Evolutionary conservation across 352 stramenopile species (phyloP), one percentile per base, ranked within the genome.

Genomic region (Albugo candida): DNA sequence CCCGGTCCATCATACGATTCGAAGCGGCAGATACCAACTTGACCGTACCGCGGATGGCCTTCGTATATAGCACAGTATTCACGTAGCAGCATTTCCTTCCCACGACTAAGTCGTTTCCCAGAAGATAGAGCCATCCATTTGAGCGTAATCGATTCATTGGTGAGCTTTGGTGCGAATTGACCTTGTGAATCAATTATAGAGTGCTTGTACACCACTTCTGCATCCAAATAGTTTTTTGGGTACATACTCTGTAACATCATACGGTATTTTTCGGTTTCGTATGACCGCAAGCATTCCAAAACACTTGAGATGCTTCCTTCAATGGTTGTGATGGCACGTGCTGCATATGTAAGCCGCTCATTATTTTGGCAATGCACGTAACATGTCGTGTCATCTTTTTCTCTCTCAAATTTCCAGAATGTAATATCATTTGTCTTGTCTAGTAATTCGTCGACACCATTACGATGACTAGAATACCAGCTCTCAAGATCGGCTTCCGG

Each of bases 331-430:
- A 87, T 73, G 0, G 70, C 65, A 38, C 78, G 75, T 21, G 88
- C 64, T 46, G 63, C 81, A 53, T 78, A 85, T 19, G 65, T 76
- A 10, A 75, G 60, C 13, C 80, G 76, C 48, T 85, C 71, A 47
- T 72, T 86, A 61, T 87, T 92, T 51, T 87, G 84, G 58, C 66
- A 67, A 61, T 92, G 73, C 16, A 81, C 17, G 51, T 84, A 88
- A n/a, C 86, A 58, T 42, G 58, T 61, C 12, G 72, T 65, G 47
- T 70, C 65, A 41, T 83, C 68, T 40, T 74, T 74, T 48, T 72
- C 67, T 13, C 54, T 61, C 51, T 88, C 75, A 16, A 87, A 63
- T 20, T 75, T 62, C 78, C 78, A 92, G 11, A 81, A 64, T 53
- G 65, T 81, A 46, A 84, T 54, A 51, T 88, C 73, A 27, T 66